These are phyloP conservation scores for Caulochytrium protostelioides DNA, from an alignment of 371 early-diverging fungal species.

Conservation along the genomic window DNA sequence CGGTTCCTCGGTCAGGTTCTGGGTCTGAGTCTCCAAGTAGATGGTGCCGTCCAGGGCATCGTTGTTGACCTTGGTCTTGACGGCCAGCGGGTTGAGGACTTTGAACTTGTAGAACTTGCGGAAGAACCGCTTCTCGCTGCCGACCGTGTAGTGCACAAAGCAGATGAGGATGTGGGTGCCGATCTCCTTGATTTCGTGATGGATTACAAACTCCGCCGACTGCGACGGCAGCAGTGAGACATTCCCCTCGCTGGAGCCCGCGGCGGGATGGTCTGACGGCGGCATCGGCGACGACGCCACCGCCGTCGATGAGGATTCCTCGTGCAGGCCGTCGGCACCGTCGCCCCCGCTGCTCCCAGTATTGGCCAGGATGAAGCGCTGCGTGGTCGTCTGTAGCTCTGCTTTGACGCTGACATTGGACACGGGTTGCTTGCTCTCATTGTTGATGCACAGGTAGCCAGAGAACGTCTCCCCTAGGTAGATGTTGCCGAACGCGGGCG, in stretches of 20 bases:
- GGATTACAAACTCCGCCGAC: constrained; percentile 44
- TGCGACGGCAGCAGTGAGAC: constrained; percentile 22
- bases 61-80: constrained; percentile 84
- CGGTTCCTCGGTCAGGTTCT: constrained; percentile 52
- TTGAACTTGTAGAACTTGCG: constrained; percentile 85
- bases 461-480: constrained; percentile 83
- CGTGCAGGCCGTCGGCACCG: too few relatives aligned
- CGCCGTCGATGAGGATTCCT: background rate
- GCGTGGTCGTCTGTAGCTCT: constrained; percentile 66
- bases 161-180: constrained; percentile 79
- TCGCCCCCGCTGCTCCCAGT: too few relatives aligned
- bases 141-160: constrained; percentile 50
- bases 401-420: constrained; percentile 48
- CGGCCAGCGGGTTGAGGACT: constrained; percentile 80
- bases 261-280: background rate
- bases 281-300: background rate
- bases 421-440: constrained; percentile 32
- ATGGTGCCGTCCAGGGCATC: constrained; percentile 38
- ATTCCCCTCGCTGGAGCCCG: background rate
- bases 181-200: constrained; percentile 85
- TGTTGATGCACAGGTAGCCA: constrained; percentile 69
- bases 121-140: constrained; percentile 44
- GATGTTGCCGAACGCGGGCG: constrained; percentile 63
- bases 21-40: constrained; percentile 77
- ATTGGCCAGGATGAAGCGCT: constrained; percentile 51